Evolutionary conservation across 192 early-diverging fungal genomes (phyloP).

Genomic region (Linnemannia schmuckeri): DNA sequence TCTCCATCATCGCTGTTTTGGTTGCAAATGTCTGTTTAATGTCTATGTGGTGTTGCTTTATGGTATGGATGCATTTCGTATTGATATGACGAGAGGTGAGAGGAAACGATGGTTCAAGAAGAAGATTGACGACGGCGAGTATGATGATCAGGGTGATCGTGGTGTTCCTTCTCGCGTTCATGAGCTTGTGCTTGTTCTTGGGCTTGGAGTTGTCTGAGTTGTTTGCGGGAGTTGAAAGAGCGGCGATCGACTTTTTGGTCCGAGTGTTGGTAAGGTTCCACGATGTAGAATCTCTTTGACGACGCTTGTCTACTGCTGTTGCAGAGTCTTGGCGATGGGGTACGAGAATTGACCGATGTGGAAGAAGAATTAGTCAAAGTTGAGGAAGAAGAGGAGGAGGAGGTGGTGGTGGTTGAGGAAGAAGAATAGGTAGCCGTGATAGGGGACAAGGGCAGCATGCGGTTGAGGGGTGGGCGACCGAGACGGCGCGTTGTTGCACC

Average conservation of each 20-base stretch:
- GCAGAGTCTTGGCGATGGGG: not conserved
- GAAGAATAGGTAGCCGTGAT: not conserved
- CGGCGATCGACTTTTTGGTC: conserved; percentile 26
- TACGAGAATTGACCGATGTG: not conserved
- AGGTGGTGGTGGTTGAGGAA: not conserved
- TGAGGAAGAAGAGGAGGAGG: not conserved
- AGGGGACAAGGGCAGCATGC: not conserved
- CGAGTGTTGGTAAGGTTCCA: conserved; percentile 26
- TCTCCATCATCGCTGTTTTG: not conserved
- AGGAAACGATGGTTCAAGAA: no score
- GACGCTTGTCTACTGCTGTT: not conserved
- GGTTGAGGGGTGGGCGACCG: not conserved
- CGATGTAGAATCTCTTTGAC: conserved; percentile 16
- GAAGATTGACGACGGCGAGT: no score
- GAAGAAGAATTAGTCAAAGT: not conserved
- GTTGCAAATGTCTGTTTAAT: no score
- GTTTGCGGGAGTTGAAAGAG: conserved; percentile 30
- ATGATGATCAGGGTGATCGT: no score
- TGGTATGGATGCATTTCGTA: no score
- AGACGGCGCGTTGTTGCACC: not conserved
- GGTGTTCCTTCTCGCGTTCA: no score
- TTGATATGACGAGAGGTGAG: no score
- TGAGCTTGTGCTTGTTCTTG: not conserved
- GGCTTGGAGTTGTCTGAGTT: conserved; percentile 24
- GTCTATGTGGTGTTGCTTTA: no score